Conservation (phyloP, 1,284 basidiomycete genomes). For the Paramarasmius palmivorus region DNA sequence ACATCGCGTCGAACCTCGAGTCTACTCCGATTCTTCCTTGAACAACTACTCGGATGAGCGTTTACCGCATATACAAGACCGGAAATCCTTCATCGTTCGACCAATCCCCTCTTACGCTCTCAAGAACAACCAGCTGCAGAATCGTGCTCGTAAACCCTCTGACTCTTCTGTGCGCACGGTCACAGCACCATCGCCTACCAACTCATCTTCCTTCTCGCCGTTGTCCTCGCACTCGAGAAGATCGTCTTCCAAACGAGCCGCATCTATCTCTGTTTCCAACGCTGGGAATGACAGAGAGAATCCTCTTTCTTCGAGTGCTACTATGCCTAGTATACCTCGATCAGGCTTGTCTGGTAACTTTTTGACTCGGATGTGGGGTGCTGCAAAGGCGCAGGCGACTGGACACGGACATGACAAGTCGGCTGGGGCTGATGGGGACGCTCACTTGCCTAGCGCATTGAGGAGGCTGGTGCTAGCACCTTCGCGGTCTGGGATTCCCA, state of each 20-base stretch:
- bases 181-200: conserved; percentile 30
- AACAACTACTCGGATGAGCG: conserved; percentile 7
- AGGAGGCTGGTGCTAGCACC: conserved; percentile 14
- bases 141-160: conserved; percentile 49
- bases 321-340: conserved; percentile 43
- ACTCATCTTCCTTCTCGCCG: conserved; percentile 18
- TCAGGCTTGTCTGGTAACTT: conserved; percentile 45
- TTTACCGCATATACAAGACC: conserved; percentile 17
- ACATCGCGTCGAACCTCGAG: conserved; percentile 20
- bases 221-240: conserved; percentile 21
- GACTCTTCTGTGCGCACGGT: conserved; percentile 55
- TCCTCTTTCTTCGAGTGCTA: conserved; percentile 38
- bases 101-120: conserved; percentile 45
- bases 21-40: conserved; percentile 16
- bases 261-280: conserved; percentile 23
- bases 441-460: conserved; percentile 6
- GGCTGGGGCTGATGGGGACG: background rate
- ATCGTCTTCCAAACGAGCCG: conserved; percentile 27
- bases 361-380: conserved; percentile 68
- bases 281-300: conserved; percentile 17
- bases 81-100: conserved; percentile 39
- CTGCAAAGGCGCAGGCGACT: conserved; percentile 33
- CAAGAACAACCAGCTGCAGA: conserved; percentile 39
- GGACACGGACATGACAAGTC: conserved; percentile 13
- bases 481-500: conserved; percentile 2